These are phyloP conservation scores for Tulasnella sp. DNA, from an alignment of 768 basidiomycete genomes.

Conservation along the genomic window DNA sequence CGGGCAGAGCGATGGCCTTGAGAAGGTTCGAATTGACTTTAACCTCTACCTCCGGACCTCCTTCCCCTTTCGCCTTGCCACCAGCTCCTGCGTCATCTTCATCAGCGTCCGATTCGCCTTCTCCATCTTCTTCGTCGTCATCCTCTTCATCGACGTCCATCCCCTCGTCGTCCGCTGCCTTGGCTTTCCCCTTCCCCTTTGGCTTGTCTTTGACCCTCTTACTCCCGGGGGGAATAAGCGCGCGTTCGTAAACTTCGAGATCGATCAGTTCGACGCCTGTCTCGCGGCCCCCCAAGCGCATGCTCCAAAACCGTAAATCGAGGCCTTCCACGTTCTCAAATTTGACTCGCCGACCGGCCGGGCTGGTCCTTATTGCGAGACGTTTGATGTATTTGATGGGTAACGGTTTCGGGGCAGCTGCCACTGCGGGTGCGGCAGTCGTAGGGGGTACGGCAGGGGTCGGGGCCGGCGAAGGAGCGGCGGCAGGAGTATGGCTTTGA, in stretches of 20 bases:
- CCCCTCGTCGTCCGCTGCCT: not conserved
- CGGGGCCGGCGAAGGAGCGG: not conserved
- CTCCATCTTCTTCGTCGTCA: constrained; percentile 7
- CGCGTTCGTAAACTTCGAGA: constrained; percentile 6
- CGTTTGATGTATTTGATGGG: constrained; percentile 5
- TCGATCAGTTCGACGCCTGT: constrained; percentile 8
- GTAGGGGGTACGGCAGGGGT: not conserved
- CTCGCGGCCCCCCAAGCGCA: constrained; percentile 10
- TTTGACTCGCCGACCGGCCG: not conserved
- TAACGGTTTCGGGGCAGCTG: not conserved
- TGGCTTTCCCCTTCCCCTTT: constrained; percentile 6
- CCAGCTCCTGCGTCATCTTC: not conserved
- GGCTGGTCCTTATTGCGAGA: not conserved
- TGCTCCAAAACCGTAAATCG: constrained; percentile 7
- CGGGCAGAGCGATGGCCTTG: not conserved
- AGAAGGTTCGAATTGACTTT: constrained; percentile 7
- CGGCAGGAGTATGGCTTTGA: not conserved
- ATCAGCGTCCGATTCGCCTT: not conserved
- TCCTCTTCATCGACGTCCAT: constrained; percentile 14
- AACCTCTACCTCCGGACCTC: not conserved
- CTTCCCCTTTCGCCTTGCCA: not conserved
- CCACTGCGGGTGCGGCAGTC: not conserved
- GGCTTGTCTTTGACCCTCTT: not conserved
- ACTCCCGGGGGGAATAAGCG: not conserved
- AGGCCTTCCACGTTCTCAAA: constrained; percentile 10